Evolutionary conservation across 768 basidiomycete genomes (phyloP).

Genomic region (Suillus ampliporus): DNA sequence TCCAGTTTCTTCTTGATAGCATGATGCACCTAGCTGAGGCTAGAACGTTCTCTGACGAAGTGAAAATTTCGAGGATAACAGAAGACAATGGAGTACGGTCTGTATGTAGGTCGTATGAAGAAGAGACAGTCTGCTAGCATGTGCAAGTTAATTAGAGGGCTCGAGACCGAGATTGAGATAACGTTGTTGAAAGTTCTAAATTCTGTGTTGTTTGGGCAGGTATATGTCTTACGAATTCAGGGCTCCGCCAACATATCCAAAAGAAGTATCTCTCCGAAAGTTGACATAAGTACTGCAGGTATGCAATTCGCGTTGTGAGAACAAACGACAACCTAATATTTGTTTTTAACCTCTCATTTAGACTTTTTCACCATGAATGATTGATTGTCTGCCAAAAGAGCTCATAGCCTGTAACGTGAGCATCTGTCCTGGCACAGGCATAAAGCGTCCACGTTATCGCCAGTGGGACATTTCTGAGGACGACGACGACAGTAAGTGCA

Average conservation of each 20-base stretch:
- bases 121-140: not conserved
- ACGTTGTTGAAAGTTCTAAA: not conserved
- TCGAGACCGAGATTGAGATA: not conserved
- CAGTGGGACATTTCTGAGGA: too few relatives aligned
- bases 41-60: not conserved
- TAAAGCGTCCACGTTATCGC: not conserved
- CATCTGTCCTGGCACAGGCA: not conserved
- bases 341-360: too few relatives aligned
- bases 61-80: not conserved
- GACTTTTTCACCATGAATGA: not conserved
- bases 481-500: not conserved
- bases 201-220: not conserved
- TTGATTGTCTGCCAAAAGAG: not conserved
- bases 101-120: not conserved
- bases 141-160: not conserved
- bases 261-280: conserved; percentile 1
- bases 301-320: not conserved
- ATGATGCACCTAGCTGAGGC: not conserved
- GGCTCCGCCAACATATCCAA: conserved; percentile 9
- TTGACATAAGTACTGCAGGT: not conserved
- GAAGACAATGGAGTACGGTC: not conserved
- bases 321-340: not conserved
- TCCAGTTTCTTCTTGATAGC: conserved; percentile 5
- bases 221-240: not conserved
- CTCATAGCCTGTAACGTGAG: not conserved